phyloP scores from a whole-genome alignment of 495 filamentous ascomycete genomes.

The Chaetomium tenue region DNA sequence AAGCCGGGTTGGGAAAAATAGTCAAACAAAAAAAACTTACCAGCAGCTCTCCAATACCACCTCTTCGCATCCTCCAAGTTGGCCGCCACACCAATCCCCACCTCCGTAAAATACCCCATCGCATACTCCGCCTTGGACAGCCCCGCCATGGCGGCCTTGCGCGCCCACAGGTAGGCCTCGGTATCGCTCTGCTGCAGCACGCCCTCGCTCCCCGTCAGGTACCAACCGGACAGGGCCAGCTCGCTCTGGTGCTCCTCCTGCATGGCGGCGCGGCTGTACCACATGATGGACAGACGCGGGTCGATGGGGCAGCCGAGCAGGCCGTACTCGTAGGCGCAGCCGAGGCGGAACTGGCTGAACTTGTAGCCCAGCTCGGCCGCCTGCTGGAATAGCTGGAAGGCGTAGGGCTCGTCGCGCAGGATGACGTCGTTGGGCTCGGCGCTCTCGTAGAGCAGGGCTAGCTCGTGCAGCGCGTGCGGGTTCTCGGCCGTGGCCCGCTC shows the following conservation, averaged over 20 bases:
- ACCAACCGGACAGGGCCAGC: slow-evolving; percentile 92
- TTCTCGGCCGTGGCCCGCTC: slow-evolving; percentile 86
- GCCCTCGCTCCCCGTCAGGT: slow-evolving; percentile 85
- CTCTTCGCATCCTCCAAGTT: slow-evolving; percentile 93
- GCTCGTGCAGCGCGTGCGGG: slow-evolving; percentile 91
- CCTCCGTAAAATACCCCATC: slow-evolving; percentile 96
- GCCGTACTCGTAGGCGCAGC: slow-evolving; percentile 86
- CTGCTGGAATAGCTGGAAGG: slow-evolving; percentile 74
- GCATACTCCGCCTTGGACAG: slow-evolving; percentile 93
- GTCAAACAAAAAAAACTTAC: slow-evolving; percentile 71
- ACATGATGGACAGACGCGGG: slow-evolving; percentile 77
- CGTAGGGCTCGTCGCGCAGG: slow-evolving; percentile 75
- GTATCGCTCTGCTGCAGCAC: slow-evolving; percentile 90
- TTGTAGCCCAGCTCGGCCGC: slow-evolving; percentile 93
- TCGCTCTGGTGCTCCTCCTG: slow-evolving; percentile 96
- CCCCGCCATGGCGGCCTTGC: slow-evolving; percentile 83
- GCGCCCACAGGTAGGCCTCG: slow-evolving; percentile 95
- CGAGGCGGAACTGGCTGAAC: slow-evolving; percentile 87
- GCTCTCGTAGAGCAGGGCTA: slow-evolving; percentile 80
- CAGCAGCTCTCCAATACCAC: slow-evolving; percentile 97
- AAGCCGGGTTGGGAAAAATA: not conserved
- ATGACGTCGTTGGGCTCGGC: slow-evolving; percentile 66
- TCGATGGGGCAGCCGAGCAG: slow-evolving; percentile 78
- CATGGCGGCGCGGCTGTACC: slow-evolving; percentile 88
- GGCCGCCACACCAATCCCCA: slow-evolving; percentile 82